Evolutionary conservation across 768 basidiomycete genomes (phyloP), one percentile per base, ranked within the genome.

Genomic region (Termitomyces sp.): DNA sequence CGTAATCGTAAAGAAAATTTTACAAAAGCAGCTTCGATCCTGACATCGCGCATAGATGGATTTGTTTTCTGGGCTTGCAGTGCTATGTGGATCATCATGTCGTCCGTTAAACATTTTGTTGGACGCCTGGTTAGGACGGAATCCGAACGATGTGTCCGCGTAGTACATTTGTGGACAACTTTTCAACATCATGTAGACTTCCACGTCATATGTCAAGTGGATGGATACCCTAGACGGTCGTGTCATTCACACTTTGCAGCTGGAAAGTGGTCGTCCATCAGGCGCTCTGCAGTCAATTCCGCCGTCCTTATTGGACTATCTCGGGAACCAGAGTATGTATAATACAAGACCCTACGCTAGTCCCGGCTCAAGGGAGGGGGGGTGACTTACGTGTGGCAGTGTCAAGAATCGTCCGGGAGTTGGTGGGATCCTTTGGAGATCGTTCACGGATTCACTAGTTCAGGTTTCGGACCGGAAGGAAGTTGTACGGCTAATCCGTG

Each of bases 341-440:
- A 80, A 86, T 6, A 54, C 77, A 2, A 2, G 78, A 91, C 64
- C 83, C 86, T 3, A 59, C 61, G 6, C 54, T 73, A 6, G 69
- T 92, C 18, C 89, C 90, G 28, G 81, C 84, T 91, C 1, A 68
- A 61, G 6, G n/a, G n/a, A n/a, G n/a, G n/a, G n/a, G n/a, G n/a
- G n/a, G n/a, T n/a, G n/a, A n/a, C n/a, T n/a, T n/a, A n/a, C n/a
- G n/a, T n/a, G n/a, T n/a, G n/a, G n/a, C n/a, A n/a, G n/a, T n/a
- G n/a, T 91, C 1, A 68, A 61, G 6, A 79, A 75, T 24, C 71
- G 90, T 47, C 44, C 68, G 1, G 78, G 81, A 3, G 65, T 88
- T 3, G 90, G 88, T 3, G 90, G 90, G 2, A 60, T 92, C 7
- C 90, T 90, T 2, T 92, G 90, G 85, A 90, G 65, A 63, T 91